Percentiles rank a stretch among this genome's conserved stretches.
phyloP scores from a whole-genome alignment of 1,284 basidiomycete genomes.

The Termitomyces sp. region DNA sequence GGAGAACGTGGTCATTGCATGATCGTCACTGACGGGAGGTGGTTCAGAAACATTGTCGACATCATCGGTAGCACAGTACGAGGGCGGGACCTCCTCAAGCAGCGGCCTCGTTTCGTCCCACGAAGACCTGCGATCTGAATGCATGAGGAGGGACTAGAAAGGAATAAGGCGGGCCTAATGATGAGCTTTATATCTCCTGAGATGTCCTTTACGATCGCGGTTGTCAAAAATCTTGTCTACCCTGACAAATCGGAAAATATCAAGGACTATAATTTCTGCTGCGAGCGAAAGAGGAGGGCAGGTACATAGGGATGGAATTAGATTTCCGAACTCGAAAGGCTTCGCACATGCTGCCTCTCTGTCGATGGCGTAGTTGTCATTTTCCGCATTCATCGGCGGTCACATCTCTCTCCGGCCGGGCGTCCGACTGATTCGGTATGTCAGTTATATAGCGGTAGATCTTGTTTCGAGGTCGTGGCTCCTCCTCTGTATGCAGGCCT shows the following conservation, averaged over 20 bases:
- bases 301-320: constrained; percentile 28
- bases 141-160: constrained; percentile 34
- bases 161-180: constrained; percentile 22
- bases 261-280: constrained; percentile 17
- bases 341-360: constrained; percentile 20
- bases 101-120: constrained; percentile 39
- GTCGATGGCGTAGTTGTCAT: constrained; percentile 26
- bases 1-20: constrained; percentile 43
- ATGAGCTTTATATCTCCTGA: constrained; percentile 27
- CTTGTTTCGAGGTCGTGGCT: neutral
- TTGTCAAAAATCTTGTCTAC: constrained; percentile 25
- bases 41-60: constrained; percentile 27
- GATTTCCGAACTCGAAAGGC: constrained; percentile 21
- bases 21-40: constrained; percentile 20
- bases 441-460: neutral
- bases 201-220: constrained; percentile 13
- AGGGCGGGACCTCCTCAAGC: constrained; percentile 38
- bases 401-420: constrained; percentile 30
- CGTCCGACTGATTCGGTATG: constrained; percentile 31
- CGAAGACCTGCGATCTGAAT: constrained; percentile 35
- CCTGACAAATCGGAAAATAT: constrained; percentile 27
- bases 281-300: constrained; percentile 19
- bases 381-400: constrained; percentile 38
- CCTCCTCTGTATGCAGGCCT: neutral
- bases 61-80: constrained; percentile 41